Base-by-base conservation (phyloP, 179 eudicot genomes). In the Beta macrorhiza region DNA sequence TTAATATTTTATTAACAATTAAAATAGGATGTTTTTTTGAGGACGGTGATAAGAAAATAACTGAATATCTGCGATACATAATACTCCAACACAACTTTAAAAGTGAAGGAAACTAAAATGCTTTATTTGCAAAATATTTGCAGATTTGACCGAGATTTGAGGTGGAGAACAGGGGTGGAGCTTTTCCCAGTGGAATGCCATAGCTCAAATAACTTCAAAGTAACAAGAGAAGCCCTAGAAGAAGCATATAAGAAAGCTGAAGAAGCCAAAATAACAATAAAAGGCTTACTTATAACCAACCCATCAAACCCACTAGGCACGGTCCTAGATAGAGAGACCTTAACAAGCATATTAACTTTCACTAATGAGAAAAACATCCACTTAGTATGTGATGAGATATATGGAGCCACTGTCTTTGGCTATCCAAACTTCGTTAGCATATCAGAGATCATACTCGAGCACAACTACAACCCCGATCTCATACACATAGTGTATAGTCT, bases 301-400 rank as follows among this genome's bases (percentile, higher is more conserved):
- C 99, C 99, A 7, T 95, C 98, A 29, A 95, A 95, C 85, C 99
- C 99, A 9, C 83, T 95, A 62, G 99, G 99, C 58, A 95, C 95
- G 0, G 83, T 91, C 62, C 83, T 92, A 42, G 98, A 92, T 85
- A 85, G 78, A 63, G 91, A 92, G 7, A 89, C 94, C 19, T 84
- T 93, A 57, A 80, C 45, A 17, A 74, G 62, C 20, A 67, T 92
- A 25, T 77, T 92, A 32, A 62, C 83, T 70, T 95, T 93, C 85
- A 84, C 82, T 67, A 88, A 81, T 78, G 88, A 86, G 12, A 93
- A 92, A 12, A 89, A 89, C 85, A 92, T 95, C 61, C 98, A 95
- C 82, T 82, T 95, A 1, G 79, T 95, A 8, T 89, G 91, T 76
- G 98, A 95, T 76, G 99, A 95, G 78, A 95, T 95, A 42, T 95